A percentile compares a stretch with the other conserved stretches of the same genome.
Conservation (phyloP, 805 yeast genomes). For the Scheffersomyces spartinae region DNA sequence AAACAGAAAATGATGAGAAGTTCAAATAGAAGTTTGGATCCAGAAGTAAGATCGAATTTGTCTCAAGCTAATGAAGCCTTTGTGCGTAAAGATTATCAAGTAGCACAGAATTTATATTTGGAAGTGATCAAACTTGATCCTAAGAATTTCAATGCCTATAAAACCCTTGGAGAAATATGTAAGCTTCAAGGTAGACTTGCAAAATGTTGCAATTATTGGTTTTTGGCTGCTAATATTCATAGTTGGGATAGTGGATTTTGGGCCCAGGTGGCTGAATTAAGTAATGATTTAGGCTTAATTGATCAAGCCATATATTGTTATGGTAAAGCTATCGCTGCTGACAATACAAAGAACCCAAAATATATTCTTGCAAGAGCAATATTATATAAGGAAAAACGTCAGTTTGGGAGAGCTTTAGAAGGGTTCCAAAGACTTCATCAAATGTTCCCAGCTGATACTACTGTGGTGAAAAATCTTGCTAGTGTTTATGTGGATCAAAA, state of each 20-base stretch:
- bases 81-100: slow-evolving; percentile 48
- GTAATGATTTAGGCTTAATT: slow-evolving; percentile 51
- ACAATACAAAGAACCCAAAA: slow-evolving; percentile 35
- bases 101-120: slow-evolving; percentile 47
- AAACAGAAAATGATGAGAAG: slow-evolving; percentile 23
- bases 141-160: slow-evolving; percentile 72
- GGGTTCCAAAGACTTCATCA: slow-evolving; percentile 51
- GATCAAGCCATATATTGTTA: slow-evolving; percentile 77
- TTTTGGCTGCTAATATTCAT: slow-evolving; percentile 67
- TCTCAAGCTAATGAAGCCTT: slow-evolving; percentile 75
- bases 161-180: slow-evolving; percentile 78
- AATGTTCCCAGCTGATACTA: slow-evolving; percentile 45
- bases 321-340: slow-evolving; percentile 44
- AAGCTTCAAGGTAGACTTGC: slow-evolving; percentile 52
- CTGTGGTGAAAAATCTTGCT: slow-evolving; percentile 46
- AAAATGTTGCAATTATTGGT: slow-evolving; percentile 73
- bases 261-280: slow-evolving; percentile 62
- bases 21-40: slow-evolving; percentile 42
- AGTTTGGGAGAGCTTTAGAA: slow-evolving; percentile 60
- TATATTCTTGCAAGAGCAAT: slow-evolving; percentile 54
- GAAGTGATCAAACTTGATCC: slow-evolving; percentile 73
- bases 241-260: slow-evolving; percentile 71
- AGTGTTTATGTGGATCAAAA: slow-evolving; percentile 43
- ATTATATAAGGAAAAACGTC: slow-evolving; percentile 55
- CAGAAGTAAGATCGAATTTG: slow-evolving; percentile 56